Base-by-base conservation (phyloP, 2,329 filamentous ascomycete species). In the Penicillium sclerotiorum region DNA sequence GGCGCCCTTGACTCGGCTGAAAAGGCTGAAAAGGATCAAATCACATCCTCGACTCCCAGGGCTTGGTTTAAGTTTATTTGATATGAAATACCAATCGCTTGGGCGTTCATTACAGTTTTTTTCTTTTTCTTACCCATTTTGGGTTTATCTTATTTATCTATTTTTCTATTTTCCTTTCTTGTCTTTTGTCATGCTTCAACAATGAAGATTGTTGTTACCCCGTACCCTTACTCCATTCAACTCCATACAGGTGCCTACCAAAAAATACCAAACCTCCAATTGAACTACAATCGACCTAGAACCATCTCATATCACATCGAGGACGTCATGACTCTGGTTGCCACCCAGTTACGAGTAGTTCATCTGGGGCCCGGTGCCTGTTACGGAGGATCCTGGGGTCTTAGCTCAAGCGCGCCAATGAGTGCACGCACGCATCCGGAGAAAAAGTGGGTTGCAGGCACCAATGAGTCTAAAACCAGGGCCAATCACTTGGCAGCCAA, bases 361-460 rank as follows among this genome's bases (percentile, higher is more conserved):
- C 55, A 55, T 57, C 33, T 49, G 55, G 55, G 48, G 50, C 56
- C 33, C 48, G 54, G 33, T 46, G 43, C 43, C 43, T 46, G 33
- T 37, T 28, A 46, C 25, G n/a, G 21, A 49, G 52, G 49, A 60
- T 59, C 53, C 59, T 56, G 59, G 59, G 57, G 59, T 56, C 52
- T 46, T 27, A 43, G 23, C 23, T 20, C 47, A n/a, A n/a, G n/a
- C 25, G 28, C 49, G 53, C 55, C 59, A 60, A 61, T 61, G 25
- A 61, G 33, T 33, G 50, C 6, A 32, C 35, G 36, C 44, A 47
- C 36, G 27, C 55, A 49, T 59, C 57, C 52, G 57, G 57, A 61
- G 59, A 60, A 57, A 60, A 60, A 61, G 57, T 53, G 52, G 55
- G 38, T 32, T 55, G 50, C 49, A 59, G 58, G 53, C 52, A 60